Base-by-base conservation (phyloP, 1,284 basidiomycete genomes). In the Boletellus deceptivus region DNA sequence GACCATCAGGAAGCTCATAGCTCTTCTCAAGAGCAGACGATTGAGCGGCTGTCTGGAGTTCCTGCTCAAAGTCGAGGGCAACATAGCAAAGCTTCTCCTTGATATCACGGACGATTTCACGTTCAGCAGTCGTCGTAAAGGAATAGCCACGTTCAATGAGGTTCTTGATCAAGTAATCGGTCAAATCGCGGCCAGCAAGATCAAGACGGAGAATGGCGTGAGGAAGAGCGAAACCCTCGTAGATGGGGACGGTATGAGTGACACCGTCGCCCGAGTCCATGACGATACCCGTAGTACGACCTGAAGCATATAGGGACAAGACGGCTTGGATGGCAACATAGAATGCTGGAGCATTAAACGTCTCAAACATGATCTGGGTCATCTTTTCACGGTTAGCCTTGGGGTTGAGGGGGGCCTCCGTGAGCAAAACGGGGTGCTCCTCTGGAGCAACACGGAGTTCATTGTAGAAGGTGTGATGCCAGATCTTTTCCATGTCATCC, bases 11-110 rank as follows among this genome's bases (percentile, higher is more conserved):
- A 60, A 98, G 81, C 75, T 97, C 93, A 75, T 97, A 97, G 69
- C 83, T 89, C 85, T 96, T 97, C 79, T 96, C 93, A 52, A 96
- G 69, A 43, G 91, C 86, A 52, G 91, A 94, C 25, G 91, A 93
- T 72, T 93, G 90, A 57, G 91, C 88, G 40, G 93, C 92, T 39
- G 90, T 94, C 77, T 93, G 89, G 64, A 97, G 80, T 77, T 97
- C 94, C 76, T 97, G 90, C 75, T 96, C 93, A 68, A 96, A 97
- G 78, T 97, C 94, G 62, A 96, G 84, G 36, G 94, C 94, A 64
- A 97, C 93, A 74, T 97, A 97, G 78, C 93, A 96, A 46, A 97
- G 85, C 80, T 95, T 96, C 83, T 97, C 94, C 83, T 97, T 97
- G 82, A 97, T 95, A 74, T 97, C 94, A 66, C 94, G 85, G 67